Evolutionary conservation across 768 basidiomycete genomes (phyloP), one percentile per base, ranked within the genome.

Genomic region (Galerina sulciceps): DNA sequence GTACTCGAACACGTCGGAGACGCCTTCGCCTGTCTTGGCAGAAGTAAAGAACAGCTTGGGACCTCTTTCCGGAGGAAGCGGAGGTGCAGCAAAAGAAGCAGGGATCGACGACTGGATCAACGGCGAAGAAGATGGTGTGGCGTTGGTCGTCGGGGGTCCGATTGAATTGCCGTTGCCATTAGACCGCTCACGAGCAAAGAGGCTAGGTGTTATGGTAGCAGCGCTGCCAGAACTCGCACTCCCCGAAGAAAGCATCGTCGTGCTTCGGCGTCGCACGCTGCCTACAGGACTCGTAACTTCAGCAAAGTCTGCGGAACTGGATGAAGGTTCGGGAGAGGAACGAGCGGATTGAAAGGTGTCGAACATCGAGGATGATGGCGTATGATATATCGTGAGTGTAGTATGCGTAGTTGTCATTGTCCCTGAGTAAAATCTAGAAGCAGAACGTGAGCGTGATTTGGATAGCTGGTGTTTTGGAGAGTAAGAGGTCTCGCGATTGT

Each of bases 1-100:
- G 65, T 92, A 92, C 68, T 85, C 88, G 65, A 93, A 94, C n/a
- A 91, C 86, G 1, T 86, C 87, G 1, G 67, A 49, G 0, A 93
- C 89, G 8, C 89, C 86, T 36, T 83, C 80, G 0, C 92, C 92
- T 4, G 89, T 91, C 72, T 91, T 91, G 2, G 92, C 91, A 1
- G 87, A 90, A 6, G 89, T 84, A 67, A 89, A 88, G 71, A 92
- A 90, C 10, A 92, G 73, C 69, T 78, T 83, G 0, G 90, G 87
- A 3, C 87, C 83, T 1, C 71, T 76, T 31, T 84, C 85, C 0
- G 77, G 81, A n/a, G 73, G 73, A 5, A 71, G 66, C 13, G 67
- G 68, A 23, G 66, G 65, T 34, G 57, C 57, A 22, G 58, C 55
- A 40, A 18, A n/a, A 22, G 53, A 1, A 42, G 37, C 34, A 3